phyloP scores from a whole-genome alignment of 495 filamentous ascomycete genomes.

The Neurospora sp. region DNA sequence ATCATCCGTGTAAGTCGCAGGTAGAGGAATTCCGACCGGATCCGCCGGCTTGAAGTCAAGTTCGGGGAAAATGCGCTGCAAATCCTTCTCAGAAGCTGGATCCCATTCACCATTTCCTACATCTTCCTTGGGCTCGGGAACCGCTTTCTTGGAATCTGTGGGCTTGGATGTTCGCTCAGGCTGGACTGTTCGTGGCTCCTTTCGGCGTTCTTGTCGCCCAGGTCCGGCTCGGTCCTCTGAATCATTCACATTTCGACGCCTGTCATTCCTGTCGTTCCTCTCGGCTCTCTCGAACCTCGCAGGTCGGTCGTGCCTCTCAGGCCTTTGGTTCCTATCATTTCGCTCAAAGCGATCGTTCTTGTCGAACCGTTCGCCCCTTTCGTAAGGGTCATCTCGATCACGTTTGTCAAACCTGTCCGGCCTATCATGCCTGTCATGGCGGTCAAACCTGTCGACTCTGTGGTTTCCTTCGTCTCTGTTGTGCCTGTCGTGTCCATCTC shows the following conservation, averaged over 20 bases:
- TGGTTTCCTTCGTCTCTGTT: not conserved
- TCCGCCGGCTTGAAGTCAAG: constrained; percentile 26
- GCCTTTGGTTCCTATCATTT: not conserved
- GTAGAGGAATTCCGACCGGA: constrained; percentile 33
- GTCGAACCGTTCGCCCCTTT: not conserved
- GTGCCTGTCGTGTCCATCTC: constrained; percentile 5
- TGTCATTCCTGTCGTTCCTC: not conserved
- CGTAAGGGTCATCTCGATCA: not conserved
- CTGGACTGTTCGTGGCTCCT: not conserved
- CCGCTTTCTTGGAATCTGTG: not conserved
- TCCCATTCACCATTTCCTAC: constrained; percentile 18
- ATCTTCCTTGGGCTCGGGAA: constrained; percentile 3
- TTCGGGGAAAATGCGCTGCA: constrained; percentile 28
- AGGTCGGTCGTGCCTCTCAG: not conserved
- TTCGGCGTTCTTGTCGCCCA: not conserved
- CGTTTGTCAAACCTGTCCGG: not conserved
- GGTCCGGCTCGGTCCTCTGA: not conserved
- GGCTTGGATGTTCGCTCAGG: not conserved
- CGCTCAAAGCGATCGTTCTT: not conserved
- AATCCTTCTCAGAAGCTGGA: constrained; percentile 29
- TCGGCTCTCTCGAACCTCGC: not conserved
- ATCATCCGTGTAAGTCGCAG: constrained; percentile 28
- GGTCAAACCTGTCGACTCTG: not conserved
- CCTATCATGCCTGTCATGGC: not conserved
- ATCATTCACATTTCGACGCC: not conserved